Evolutionary conservation across 805 yeast genomes (phyloP), one percentile per base, ranked within the genome.

Genomic region (Yarrowia hollandica): DNA sequence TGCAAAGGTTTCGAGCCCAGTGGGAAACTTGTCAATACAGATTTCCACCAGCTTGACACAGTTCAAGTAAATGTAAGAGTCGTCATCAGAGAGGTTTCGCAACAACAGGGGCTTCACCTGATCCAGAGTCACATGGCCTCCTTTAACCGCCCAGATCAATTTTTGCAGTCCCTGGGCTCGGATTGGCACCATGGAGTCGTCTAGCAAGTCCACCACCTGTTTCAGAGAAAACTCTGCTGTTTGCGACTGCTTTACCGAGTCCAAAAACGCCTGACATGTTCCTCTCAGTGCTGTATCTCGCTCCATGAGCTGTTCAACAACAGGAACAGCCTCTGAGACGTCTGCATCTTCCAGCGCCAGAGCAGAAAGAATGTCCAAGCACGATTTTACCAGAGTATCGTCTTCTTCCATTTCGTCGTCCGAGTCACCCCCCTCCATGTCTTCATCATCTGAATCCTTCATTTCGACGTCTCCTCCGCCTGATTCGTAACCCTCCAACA

Each of bases 31-130:
- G 33, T 74, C 81, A n/a, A 86, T 69, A 35, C 90, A 69, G 14
- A 79, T 75, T 41, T 83, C 85, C 22, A 94, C 71, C 0, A 94
- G 91, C 66, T 87, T 89, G 62, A 94, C 88, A 0, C 86, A 86
- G 67, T 89, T 92, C 59, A 94, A 69, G 68, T 89, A 94, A 14
- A 94, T 82, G 69, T 84, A 92, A 0, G 99, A 96, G 61, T 92
- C 99, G 0, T 82, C 77, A 64, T 90, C 95, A 46, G 79, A 78
- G 39, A 94, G 71, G 64, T 86, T 88, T 1, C 77, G 72, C 15
- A 87, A 66, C 67, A 87, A 88, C 12, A 89, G 70, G 15, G 80
- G 76, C 25, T 88, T 70, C 0, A 81, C 92, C 57, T 80, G 79
- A 3, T 79, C 81, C 9, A 80, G 50, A 4, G 44, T 26, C 9